phyloP scores from a whole-genome alignment of 148 eudicot genomes.

The Oxyria digyna region DNA sequence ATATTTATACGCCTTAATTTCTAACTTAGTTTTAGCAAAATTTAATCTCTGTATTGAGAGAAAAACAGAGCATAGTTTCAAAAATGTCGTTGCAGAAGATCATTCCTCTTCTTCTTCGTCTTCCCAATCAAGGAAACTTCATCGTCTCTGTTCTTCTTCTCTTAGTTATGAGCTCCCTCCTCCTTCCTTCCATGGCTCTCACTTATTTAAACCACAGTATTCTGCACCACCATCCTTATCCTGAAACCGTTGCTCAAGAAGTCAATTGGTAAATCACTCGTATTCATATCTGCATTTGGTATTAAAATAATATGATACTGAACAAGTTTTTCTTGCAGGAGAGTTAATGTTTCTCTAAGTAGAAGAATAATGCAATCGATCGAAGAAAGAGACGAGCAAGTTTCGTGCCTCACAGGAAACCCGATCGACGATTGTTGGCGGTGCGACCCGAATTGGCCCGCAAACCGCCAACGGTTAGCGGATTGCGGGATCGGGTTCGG shows the following conservation, averaged over 20 bases:
- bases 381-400: conserved; percentile 19
- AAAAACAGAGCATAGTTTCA: not conserved
- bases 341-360: conserved; percentile 52
- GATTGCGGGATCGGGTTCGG: conserved; percentile 85
- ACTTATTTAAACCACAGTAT: conserved; percentile 38
- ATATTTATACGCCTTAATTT: not conserved
- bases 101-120: not conserved
- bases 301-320: not conserved
- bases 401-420: conserved; percentile 56
- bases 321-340: conserved; percentile 34
- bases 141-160: not conserved
- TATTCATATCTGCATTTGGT: not conserved
- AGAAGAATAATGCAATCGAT: conserved; percentile 39
- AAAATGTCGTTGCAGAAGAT: conserved; percentile 1
- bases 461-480: conserved; percentile 52
- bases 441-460: conserved; percentile 65
- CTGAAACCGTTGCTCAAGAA: conserved; percentile 64
- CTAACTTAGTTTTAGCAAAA: not conserved
- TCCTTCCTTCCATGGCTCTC: not conserved
- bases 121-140: not conserved
- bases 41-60: not conserved
- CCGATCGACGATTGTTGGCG: conserved; percentile 89
- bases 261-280: conserved; percentile 43
- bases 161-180: not conserved
- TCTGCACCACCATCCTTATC: conserved; percentile 62